These are phyloP conservation scores for Barnettozyma siamensis DNA, from an alignment of 805 yeast genomes.

Conservation along the genomic window DNA sequence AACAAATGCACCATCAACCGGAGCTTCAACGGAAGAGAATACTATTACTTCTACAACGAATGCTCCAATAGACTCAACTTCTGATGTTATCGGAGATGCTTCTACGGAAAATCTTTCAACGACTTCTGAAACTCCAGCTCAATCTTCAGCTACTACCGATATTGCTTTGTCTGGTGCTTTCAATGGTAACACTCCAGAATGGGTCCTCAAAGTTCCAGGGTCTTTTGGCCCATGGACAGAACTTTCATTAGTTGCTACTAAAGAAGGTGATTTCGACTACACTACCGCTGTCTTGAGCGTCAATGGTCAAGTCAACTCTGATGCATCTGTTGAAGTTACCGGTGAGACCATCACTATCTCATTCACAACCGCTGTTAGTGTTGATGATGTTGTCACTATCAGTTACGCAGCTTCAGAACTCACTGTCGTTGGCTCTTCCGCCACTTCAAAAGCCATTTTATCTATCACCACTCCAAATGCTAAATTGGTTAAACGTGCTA, in stretches of 20 bases:
- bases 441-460: not conserved
- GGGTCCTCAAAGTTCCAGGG: constrained; percentile 16
- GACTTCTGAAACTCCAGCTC: not conserved
- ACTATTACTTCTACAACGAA: not conserved
- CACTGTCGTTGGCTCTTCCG: not conserved
- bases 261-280: constrained; percentile 9
- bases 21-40: not conserved
- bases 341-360: constrained; percentile 7
- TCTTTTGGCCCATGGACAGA: constrained; percentile 17
- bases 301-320: constrained; percentile 6
- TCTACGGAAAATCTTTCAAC: not conserved
- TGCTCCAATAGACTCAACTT: not conserved
- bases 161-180: constrained; percentile 5
- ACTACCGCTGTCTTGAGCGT: constrained; percentile 4
- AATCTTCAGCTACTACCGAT: too few species aligned
- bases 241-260: constrained; percentile 5
- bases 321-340: constrained; percentile 4
- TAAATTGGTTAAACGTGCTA: not conserved
- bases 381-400: not conserved
- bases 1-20: not conserved
- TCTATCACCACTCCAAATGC: not conserved
- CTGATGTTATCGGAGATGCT: not conserved
- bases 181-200: constrained; percentile 9
- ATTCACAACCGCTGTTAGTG: not conserved
- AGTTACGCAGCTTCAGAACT: not conserved